phyloP scores from a whole-genome alignment of 352 stramenopile genomes.

The Phytopythium delawarense region DNA sequence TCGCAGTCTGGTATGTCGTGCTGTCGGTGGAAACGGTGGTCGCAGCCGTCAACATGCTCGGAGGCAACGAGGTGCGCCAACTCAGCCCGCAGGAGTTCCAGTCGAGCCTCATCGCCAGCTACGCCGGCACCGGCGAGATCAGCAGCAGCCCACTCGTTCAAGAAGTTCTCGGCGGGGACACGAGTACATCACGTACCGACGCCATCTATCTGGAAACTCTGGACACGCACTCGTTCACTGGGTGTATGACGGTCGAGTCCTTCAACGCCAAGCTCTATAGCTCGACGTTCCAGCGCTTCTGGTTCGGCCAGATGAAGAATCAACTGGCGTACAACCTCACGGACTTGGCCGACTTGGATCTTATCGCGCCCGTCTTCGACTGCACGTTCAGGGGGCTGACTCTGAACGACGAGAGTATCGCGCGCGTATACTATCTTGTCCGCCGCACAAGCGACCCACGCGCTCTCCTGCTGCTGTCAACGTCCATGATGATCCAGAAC shows the following conservation, averaged over 20 bases:
- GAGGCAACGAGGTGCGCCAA: too few relatives aligned
- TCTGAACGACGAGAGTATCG: slow-evolving; percentile 11
- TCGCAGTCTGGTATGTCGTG: too few relatives aligned
- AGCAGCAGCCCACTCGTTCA: slow-evolving; percentile 31
- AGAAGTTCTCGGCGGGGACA: slow-evolving; percentile 19
- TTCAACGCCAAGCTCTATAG: slow-evolving; percentile 25
- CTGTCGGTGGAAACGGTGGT: too few relatives aligned
- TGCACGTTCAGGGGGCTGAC: slow-evolving; percentile 18
- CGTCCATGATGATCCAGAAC: slow-evolving; percentile 21
- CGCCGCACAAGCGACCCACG: slow-evolving; percentile 12
- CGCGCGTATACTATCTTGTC: slow-evolving; percentile 21
- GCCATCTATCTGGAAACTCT: slow-evolving; percentile 27
- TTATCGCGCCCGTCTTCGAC: slow-evolving; percentile 18
- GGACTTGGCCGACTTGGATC: slow-evolving; percentile 20
- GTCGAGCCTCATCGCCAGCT: slow-evolving; percentile 21
- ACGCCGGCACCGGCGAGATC: slow-evolving; percentile 19
- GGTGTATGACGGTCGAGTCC: slow-evolving; percentile 8
- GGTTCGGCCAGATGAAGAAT: slow-evolving; percentile 14
- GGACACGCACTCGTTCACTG: slow-evolving; percentile 13
- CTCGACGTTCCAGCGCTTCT: slow-evolving; percentile 9
- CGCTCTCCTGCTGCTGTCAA: slow-evolving; percentile 18
- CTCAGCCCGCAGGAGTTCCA: too few relatives aligned
- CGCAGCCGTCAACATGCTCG: too few relatives aligned
- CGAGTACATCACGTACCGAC: slow-evolving; percentile 16
- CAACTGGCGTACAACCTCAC: slow-evolving; percentile 28